A percentile compares a stretch with the other conserved stretches of the same genome.
Evolutionary conservation across 768 basidiomycete species (phyloP).

Genomic region (Cytidiella melzeri): DNA sequence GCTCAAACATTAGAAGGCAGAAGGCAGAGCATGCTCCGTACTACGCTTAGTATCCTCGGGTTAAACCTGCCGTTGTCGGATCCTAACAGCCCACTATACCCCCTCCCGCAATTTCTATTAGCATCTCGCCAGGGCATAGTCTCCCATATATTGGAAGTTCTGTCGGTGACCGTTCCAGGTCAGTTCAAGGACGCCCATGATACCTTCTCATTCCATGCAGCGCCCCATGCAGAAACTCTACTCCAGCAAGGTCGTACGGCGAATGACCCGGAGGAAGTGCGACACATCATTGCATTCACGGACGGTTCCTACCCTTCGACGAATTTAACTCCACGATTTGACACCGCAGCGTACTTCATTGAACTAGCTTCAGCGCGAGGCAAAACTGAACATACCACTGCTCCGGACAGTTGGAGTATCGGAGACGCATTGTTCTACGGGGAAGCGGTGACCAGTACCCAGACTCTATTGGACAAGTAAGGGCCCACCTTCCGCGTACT

Average conservation of each 20-base stretch:
- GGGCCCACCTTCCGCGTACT: not conserved
- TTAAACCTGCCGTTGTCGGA: slow-evolving; percentile 34
- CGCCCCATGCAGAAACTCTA: slow-evolving; percentile 27
- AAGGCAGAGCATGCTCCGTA: slow-evolving; percentile 25
- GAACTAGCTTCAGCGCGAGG: slow-evolving; percentile 35
- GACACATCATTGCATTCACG: slow-evolving; percentile 48
- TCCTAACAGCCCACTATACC: slow-evolving; percentile 14
- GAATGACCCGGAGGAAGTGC: slow-evolving; percentile 28
- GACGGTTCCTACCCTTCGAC: slow-evolving; percentile 41
- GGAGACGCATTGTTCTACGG: slow-evolving; percentile 83
- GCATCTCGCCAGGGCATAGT: slow-evolving; percentile 31
- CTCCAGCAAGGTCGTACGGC: slow-evolving; percentile 20
- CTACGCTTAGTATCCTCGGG: slow-evolving; percentile 31
- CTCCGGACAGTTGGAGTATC: slow-evolving; percentile 38
- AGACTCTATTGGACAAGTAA: slow-evolving; percentile 90
- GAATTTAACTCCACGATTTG: slow-evolving; percentile 68
- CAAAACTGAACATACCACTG: slow-evolving; percentile 20
- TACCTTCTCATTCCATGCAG: slow-evolving; percentile 53
- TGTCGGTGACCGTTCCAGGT: slow-evolving; percentile 26
- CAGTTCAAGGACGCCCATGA: slow-evolving; percentile 63
- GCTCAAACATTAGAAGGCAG: slow-evolving; percentile 13
- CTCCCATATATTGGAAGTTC: slow-evolving; percentile 30
- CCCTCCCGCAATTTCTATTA: slow-evolving; percentile 25
- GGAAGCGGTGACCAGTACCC: slow-evolving; percentile 89
- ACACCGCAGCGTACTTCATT: slow-evolving; percentile 53